These are phyloP conservation scores for Venturia aucupariae DNA, from an alignment of 2,329 filamentous ascomycete species.

Conservation along the genomic window DNA sequence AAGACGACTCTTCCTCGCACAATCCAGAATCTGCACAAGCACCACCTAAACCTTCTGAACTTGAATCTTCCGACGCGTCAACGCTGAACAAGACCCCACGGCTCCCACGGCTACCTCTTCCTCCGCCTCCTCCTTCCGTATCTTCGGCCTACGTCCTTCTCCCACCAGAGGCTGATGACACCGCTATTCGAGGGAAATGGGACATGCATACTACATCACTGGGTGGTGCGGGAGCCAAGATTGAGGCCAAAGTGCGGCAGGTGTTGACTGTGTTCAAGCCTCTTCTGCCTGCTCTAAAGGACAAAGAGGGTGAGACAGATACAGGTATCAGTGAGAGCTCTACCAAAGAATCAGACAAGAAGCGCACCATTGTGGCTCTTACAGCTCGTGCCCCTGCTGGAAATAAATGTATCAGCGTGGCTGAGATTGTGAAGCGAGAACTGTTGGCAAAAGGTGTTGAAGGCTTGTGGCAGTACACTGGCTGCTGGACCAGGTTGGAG, in stretches of 20 bases:
- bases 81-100: background rate
- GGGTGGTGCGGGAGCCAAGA: background rate
- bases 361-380: slow-evolving; percentile 15
- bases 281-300: background rate
- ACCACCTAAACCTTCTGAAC: background rate
- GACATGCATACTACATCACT: slow-evolving; percentile 11
- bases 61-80: background rate
- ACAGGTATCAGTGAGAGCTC: background rate
- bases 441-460: slow-evolving; percentile 2
- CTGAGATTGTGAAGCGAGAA: slow-evolving; percentile 16
- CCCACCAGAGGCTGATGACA: slow-evolving; percentile 11
- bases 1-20: background rate
- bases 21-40: slow-evolving; percentile 8
- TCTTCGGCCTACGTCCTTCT: slow-evolving; percentile 1
- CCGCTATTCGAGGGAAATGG: slow-evolving; percentile 6
- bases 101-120: background rate
- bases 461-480: slow-evolving; percentile 14
- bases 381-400: slow-evolving; percentile 11
- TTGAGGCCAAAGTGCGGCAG: slow-evolving; percentile 11
- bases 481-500: slow-evolving; percentile 14
- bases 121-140: background rate
- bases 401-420: slow-evolving; percentile 16
- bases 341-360: background rate
- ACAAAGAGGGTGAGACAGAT: background rate
- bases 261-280: slow-evolving; percentile 2